Conservation (phyloP, 1,139 yeast species). For the Kurtzmaniella quercitrusa region DNA sequence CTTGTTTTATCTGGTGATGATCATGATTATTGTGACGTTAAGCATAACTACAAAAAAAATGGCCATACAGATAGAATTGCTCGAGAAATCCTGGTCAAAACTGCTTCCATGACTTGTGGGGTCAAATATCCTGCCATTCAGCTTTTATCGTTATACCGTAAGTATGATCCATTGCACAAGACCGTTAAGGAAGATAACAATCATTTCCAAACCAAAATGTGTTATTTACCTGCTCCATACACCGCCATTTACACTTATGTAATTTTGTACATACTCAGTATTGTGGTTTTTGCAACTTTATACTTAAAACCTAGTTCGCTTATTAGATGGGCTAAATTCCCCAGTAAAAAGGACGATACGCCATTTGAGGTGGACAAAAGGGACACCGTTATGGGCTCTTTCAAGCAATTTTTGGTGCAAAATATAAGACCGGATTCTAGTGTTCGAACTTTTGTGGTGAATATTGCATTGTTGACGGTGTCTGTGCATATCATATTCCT, state of each 20-base stretch:
- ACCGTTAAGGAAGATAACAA: slow-evolving; percentile 8
- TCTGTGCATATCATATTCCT: neutral
- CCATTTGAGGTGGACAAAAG: neutral
- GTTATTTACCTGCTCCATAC: slow-evolving; percentile 72
- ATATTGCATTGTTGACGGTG: neutral
- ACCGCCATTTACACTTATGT: slow-evolving; percentile 42
- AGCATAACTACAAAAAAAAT: slow-evolving; percentile 43
- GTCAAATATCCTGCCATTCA: slow-evolving; percentile 82
- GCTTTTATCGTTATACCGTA: slow-evolving; percentile 63
- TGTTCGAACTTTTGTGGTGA: neutral
- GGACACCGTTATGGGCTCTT: neutral
- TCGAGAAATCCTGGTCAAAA: slow-evolving; percentile 81
- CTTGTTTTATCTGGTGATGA: slow-evolving; percentile 89
- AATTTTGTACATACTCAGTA: slow-evolving; percentile 10
- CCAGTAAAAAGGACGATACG: neutral
- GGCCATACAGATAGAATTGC: slow-evolving; percentile 33
- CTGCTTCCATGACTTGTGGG: slow-evolving; percentile 93
- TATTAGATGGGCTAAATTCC: neutral
- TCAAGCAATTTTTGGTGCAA: neutral
- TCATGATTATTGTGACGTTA: slow-evolving; percentile 87
- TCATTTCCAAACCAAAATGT: slow-evolving; percentile 50
- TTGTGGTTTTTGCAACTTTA: slow-evolving; percentile 1
- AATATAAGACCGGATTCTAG: neutral
- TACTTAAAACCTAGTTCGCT: neutral
- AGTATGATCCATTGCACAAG: slow-evolving; percentile 17